phyloP scores from a whole-genome alignment of 805 yeast species.

The Ogataea zsoltii region DNA sequence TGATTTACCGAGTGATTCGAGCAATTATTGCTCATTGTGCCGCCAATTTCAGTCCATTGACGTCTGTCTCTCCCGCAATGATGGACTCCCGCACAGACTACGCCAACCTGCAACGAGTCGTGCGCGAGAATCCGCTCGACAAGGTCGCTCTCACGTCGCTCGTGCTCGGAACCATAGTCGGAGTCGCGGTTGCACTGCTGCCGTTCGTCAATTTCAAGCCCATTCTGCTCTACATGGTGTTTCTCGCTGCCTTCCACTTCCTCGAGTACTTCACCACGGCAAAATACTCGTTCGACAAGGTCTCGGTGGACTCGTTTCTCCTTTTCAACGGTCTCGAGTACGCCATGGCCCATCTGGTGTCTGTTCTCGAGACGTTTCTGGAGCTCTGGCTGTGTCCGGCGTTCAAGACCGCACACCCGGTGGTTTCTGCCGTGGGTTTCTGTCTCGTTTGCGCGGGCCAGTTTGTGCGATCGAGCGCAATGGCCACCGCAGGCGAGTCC shows the following conservation, averaged over 20 bases:
- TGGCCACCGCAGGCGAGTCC: constrained; percentile 84
- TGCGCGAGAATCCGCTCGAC: constrained; percentile 39
- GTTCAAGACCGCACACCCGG: constrained; percentile 25
- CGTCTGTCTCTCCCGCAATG: no score
- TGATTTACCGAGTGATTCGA: no score
- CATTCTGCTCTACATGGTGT: constrained; percentile 46
- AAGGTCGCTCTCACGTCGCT: constrained; percentile 46
- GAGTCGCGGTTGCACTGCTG: constrained; percentile 36
- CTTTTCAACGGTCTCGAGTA: constrained; percentile 64
- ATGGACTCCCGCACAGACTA: constrained; percentile 8
- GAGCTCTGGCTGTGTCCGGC: constrained; percentile 45
- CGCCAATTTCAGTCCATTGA: no score
- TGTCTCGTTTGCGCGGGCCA: constrained; percentile 61
- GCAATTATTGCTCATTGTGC: no score
- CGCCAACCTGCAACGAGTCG: constrained; percentile 8
- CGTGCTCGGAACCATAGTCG: constrained; percentile 44
- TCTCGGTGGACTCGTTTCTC: constrained; percentile 69
- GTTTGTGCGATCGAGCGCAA: constrained; percentile 65
- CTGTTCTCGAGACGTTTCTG: constrained; percentile 50
- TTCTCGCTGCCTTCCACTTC: constrained; percentile 69
- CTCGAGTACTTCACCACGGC: constrained; percentile 84
- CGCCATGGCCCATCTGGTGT: constrained; percentile 53
- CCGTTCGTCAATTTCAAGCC: constrained; percentile 33
- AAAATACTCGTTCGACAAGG: constrained; percentile 62
- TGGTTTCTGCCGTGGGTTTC: constrained; percentile 45